These are phyloP conservation scores for Trametes gibbosa DNA, from an alignment of 768 basidiomycete genomes.

Conservation along the genomic window DNA sequence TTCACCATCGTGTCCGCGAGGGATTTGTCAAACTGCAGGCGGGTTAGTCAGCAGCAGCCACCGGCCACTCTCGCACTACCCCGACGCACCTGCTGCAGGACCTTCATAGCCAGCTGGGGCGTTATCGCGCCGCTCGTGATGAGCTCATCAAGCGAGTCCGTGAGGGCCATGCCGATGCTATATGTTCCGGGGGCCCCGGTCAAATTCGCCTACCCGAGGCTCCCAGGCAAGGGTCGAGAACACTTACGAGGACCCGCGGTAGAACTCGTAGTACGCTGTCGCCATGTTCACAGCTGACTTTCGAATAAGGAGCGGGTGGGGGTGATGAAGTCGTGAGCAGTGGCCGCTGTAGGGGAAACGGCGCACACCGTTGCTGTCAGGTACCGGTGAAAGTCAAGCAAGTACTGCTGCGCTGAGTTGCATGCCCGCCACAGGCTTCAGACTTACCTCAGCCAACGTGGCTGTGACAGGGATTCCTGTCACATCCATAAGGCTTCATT, in stretches of 20 bases:
- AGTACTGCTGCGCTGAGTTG: not conserved
- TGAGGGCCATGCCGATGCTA: conserved; percentile 95
- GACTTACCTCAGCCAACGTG: not conserved
- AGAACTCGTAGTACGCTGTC: conserved; percentile 88
- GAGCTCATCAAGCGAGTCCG: conserved; percentile 97
- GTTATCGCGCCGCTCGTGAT: conserved; percentile 96
- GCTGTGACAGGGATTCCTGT: not conserved
- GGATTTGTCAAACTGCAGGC: conserved; percentile 87
- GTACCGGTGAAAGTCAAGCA: not conserved
- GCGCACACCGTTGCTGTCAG: not conserved
- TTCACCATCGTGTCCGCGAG: conserved; percentile 90
- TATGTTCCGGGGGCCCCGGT: conserved; percentile 7
- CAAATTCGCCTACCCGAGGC: conserved; percentile 5
- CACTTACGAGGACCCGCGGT: conserved; percentile 86
- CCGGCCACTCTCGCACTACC: not conserved
- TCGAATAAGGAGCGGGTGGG: not conserved
- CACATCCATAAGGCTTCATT: too few relatives aligned
- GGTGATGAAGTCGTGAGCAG: not conserved
- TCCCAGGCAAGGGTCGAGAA: not conserved
- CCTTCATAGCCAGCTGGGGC: conserved; percentile 97
- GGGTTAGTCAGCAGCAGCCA: not conserved
- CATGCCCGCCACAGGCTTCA: not conserved
- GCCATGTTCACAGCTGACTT: conserved; percentile 49
- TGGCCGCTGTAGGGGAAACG: not conserved
- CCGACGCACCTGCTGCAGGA: conserved; percentile 81